Evolutionary conservation across 495 filamentous ascomycete genomes (phyloP).

Genomic region (Xylaria cubensis): DNA sequence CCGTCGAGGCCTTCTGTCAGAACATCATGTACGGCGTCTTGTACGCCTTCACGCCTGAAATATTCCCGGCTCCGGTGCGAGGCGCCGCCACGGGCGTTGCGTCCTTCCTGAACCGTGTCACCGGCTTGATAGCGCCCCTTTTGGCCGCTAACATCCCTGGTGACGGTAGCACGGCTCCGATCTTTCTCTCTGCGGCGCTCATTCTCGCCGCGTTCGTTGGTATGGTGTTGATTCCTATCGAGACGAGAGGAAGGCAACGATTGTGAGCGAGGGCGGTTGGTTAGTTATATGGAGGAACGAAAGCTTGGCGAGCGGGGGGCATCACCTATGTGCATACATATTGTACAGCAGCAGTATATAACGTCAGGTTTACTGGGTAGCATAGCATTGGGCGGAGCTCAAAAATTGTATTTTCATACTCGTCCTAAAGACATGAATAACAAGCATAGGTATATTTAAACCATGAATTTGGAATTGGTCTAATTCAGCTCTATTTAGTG

Average conservation of each 20-base stretch:
- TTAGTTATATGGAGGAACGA: too few relatives aligned
- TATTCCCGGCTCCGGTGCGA: constrained; percentile 79
- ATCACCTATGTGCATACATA: not conserved
- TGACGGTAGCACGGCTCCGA: constrained; percentile 69
- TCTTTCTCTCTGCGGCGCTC: constrained; percentile 74
- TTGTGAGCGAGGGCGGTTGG: constrained; percentile 48
- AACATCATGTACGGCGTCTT: constrained; percentile 90
- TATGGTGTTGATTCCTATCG: constrained; percentile 72
- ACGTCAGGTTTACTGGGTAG: not conserved
- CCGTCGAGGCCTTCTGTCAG: constrained; percentile 74
- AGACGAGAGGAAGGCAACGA: constrained; percentile 73
- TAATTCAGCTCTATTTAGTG: not conserved
- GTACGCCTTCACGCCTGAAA: constrained; percentile 84
- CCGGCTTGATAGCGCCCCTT: constrained; percentile 77
- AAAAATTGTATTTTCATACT: not conserved
- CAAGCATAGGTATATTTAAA: not conserved
- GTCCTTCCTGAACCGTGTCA: constrained; percentile 73
- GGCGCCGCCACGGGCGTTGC: constrained; percentile 82
- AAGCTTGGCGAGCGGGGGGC: not conserved
- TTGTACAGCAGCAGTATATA: not conserved
- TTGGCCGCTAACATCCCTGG: constrained; percentile 75
- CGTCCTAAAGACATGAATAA: not conserved
- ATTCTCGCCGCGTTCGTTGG: constrained; percentile 71
- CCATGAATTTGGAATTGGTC: not conserved
- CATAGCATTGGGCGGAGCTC: constrained; percentile 13